Base-by-base conservation (phyloP, 192 early-diverging fungal species). In the Geranomyces variabilis region DNA sequence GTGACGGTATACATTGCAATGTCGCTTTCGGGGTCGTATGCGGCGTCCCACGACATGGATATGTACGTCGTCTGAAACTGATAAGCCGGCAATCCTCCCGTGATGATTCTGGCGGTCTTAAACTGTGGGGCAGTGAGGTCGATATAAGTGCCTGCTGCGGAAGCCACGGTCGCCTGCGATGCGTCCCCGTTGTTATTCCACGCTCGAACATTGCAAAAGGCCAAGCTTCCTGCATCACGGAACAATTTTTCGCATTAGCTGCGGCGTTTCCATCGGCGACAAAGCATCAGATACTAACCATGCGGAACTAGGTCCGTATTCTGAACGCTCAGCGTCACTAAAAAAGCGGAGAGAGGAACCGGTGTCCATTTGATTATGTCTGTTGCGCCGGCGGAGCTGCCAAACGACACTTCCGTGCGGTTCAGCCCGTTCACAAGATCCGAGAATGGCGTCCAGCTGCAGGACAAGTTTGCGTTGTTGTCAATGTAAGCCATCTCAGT, bases 161-260 rank as follows among this genome's bases (percentile, higher is more conserved):
- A n/a, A 12, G 13, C 24, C 10, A 51, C 47, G 21, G 65, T 15
- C 14, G 31, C 31, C 47, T 67, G 15, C n/a, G 65, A 47, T n/a
- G 15, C 28, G 0, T 45, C 22, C 17, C 65, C 65, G 44, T 13
- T 29, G 44, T 67, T 45, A 29, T 13, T 51, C 65, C 65, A 67
- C 21, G 0, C 65, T 45, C 65, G 43, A 1, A 67, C 65, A 31
- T 67, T 67, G 1, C n/a, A 15, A 30, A 67, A 67, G 15, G 51
- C 65, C 15, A 67, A 17, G 34, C n/a, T n/a, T n/a, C n/a, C n/a
- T n/a, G n/a, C n/a, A n/a, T n/a, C n/a, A n/a, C n/a, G n/a, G n/a
- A n/a, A n/a, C n/a, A n/a, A n/a, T n/a, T n/a, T n/a, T n/a, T n/a
- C n/a, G n/a, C n/a, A n/a, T n/a, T n/a, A n/a, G n/a, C n/a, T n/a